These are phyloP conservation scores for Micromonas commoda DNA, from an alignment of 139 green algal genomes.

Conservation along the genomic window DNA sequence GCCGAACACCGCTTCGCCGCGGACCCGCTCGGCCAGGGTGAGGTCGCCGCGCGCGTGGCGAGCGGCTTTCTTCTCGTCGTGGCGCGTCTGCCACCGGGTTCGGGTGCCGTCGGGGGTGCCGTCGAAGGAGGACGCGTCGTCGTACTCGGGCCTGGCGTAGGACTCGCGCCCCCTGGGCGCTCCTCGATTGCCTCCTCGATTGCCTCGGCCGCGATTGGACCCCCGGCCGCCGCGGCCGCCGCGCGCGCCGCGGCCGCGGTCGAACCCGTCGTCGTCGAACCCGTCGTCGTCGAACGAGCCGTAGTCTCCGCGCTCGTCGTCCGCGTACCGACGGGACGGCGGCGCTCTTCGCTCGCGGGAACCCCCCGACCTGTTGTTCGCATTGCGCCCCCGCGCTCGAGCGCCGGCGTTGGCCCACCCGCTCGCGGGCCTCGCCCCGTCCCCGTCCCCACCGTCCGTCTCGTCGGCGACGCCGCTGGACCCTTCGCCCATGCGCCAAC, in stretches of 20 bases:
- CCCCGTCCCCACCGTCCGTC: no score
- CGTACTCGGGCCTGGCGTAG: background rate
- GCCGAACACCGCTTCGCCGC: constrained; percentile 9
- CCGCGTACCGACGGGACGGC: no score
- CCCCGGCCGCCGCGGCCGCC: background rate
- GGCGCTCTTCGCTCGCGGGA: no score
- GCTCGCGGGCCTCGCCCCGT: no score
- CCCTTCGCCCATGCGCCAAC: no score
- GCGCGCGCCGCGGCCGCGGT: background rate
- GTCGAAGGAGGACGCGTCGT: no score
- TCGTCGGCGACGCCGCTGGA: no score
- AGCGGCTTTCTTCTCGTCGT: constrained; percentile 7
- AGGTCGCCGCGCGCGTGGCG: background rate
- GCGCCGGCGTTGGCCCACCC: no score
- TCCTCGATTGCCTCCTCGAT: background rate
- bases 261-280: background rate
- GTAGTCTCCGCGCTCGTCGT: background rate
- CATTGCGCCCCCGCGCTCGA: no score
- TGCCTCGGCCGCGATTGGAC: background rate
- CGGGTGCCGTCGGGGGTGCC: background rate
- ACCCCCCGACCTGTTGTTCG: no score
- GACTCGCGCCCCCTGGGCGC: background rate
- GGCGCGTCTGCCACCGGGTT: background rate
- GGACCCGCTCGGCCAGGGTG: background rate
- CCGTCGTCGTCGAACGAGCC: background rate